Evolutionary conservation across 345 rosid genomes (phyloP).

Genomic region (Sonneratia alba): DNA sequence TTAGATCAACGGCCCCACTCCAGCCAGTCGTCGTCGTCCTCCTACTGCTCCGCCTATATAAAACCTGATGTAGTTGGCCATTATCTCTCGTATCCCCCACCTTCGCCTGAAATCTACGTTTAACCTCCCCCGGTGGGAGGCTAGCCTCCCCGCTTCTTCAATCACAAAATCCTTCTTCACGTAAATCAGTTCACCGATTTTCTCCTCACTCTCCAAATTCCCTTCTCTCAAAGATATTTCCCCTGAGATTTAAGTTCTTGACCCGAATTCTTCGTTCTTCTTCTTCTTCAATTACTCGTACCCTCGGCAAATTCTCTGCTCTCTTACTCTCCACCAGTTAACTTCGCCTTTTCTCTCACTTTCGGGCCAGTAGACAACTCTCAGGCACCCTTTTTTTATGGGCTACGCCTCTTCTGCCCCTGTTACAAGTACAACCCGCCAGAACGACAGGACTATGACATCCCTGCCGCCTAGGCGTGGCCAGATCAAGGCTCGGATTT

Average conservation of each 20-base stretch:
- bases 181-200: neutral
- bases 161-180: neutral
- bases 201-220: constrained; percentile 1
- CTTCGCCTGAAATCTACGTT: neutral
- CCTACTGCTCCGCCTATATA: neutral
- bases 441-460: neutral
- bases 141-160: neutral
- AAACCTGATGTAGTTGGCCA: neutral
- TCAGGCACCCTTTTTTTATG: constrained; percentile 6
- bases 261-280: neutral
- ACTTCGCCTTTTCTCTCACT: neutral
- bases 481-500: constrained; percentile 28
- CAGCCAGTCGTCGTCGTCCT: neutral
- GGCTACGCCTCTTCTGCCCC: constrained; percentile 3
- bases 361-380: neutral
- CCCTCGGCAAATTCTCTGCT: neutral
- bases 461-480: constrained; percentile 29
- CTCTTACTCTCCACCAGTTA: neutral
- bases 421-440: neutral
- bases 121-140: neutral
- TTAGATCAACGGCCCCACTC: neutral
- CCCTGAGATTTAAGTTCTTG: neutral
- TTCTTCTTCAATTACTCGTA: neutral
- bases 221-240: neutral
- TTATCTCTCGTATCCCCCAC: neutral